Evolutionary conservation across 768 basidiomycete genomes (phyloP).

Genomic region (Tricholoma flavovirens): DNA sequence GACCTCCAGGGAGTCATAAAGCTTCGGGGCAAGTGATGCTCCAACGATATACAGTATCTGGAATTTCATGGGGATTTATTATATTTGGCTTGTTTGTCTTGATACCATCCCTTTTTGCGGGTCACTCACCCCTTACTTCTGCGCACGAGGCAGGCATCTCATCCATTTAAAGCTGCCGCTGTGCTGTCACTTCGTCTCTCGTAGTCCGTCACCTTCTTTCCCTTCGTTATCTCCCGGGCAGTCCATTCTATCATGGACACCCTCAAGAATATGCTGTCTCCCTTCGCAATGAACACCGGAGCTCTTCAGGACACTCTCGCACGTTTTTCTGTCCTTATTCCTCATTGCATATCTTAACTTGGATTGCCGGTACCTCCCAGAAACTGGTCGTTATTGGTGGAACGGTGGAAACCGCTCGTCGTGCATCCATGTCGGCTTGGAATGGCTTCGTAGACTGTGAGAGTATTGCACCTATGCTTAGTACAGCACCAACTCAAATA

Average conservation of each 20-base stretch:
- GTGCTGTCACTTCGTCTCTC: slow-evolving; percentile 29
- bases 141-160: slow-evolving; percentile 37
- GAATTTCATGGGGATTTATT: neutral
- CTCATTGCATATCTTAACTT: slow-evolving; percentile 8
- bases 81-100: slow-evolving; percentile 1
- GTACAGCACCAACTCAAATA: neutral
- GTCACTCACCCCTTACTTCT: slow-evolving; percentile 29
- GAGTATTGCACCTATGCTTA: slow-evolving; percentile 13
- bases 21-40: neutral
- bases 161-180: slow-evolving; percentile 39
- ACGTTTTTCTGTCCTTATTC: slow-evolving; percentile 16
- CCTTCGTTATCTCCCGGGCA: slow-evolving; percentile 17
- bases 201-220: slow-evolving; percentile 23
- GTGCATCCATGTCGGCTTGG: slow-evolving; percentile 81
- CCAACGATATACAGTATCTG: neutral
- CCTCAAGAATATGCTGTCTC: slow-evolving; percentile 66
- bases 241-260: slow-evolving; percentile 50
- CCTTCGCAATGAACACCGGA: slow-evolving; percentile 58
- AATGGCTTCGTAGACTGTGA: slow-evolving; percentile 85
- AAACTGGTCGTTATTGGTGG: slow-evolving; percentile 90
- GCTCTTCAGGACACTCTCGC: slow-evolving; percentile 80
- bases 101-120: slow-evolving; percentile 17
- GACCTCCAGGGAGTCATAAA: neutral
- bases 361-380: slow-evolving; percentile 40
- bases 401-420: slow-evolving; percentile 79